A percentile compares a stretch with the other conserved stretches of the same genome.
These are phyloP conservation scores for Cryphonectria parasitica DNA, from an alignment of 2,329 filamentous ascomycete species.

Conservation along the genomic window DNA sequence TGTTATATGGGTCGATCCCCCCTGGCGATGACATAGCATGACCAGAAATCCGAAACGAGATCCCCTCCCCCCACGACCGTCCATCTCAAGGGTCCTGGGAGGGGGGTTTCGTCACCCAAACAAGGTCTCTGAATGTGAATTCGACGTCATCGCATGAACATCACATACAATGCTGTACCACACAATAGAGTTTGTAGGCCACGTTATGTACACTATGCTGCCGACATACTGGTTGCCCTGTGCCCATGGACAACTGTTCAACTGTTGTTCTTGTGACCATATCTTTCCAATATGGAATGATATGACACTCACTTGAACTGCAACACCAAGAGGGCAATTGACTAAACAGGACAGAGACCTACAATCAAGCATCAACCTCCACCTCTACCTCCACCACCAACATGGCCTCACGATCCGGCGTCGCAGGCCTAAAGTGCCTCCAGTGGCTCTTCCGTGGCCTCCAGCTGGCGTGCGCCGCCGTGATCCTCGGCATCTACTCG, in stretches of 20 bases:
- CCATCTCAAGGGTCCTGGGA: not conserved
- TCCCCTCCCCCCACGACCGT: not conserved
- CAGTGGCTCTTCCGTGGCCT: conserved; percentile 64
- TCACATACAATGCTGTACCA: not conserved
- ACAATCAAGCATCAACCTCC: too few relatives aligned
- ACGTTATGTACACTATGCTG: not conserved
- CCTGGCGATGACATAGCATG: conserved; percentile 25
- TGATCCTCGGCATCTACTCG: conserved; percentile 67
- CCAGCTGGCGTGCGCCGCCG: conserved; percentile 62
- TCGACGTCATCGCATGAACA: conserved; percentile 22
- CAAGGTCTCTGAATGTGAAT: conserved; percentile 13
- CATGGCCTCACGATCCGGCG: conserved; percentile 56
- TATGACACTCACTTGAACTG: not conserved
- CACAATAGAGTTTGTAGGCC: too few relatives aligned
- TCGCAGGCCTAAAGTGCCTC: conserved; percentile 54
- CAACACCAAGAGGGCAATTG: not conserved
- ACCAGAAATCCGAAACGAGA: conserved; percentile 2
- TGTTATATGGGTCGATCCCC: conserved; percentile 18
- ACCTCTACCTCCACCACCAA: conserved; percentile 28
- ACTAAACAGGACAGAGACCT: not conserved
- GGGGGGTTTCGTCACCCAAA: conserved; percentile 2
- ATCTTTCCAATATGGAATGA: not conserved
- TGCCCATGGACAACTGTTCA: not conserved
- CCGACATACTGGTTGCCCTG: not conserved
- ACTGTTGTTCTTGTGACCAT: too few relatives aligned